Evolutionary conservation across 2,329 filamentous ascomycete genomes (phyloP), one percentile per base, ranked within the genome.

Genomic region (Colletotrichum karsti): DNA sequence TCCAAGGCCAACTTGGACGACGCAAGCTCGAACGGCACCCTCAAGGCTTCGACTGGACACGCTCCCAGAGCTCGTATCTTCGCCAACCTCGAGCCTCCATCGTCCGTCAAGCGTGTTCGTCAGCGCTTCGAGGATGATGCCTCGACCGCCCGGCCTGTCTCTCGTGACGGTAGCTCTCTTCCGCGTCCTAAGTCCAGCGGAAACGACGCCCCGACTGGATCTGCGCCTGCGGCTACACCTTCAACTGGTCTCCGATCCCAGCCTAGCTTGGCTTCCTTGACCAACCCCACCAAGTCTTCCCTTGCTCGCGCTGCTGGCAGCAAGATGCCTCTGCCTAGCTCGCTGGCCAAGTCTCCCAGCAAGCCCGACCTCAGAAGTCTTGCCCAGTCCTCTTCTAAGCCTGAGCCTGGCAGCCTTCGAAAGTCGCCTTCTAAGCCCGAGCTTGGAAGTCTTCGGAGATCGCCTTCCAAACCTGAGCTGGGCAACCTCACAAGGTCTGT

Each of bases 241-340:
- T 18, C 26, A 15, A 26, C 46, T 42, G 73, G 76, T 15, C 74
- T 84, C 22, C 83, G 83, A 26, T 79, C 84, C 1, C 81, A 85
- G 61, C 80, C 85, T 8, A 84, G 87, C 69, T 79, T 84, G 67
- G 83, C 84, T 69, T 90, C 84, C 67, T 82, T 95, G 30, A 88
- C 91, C 78, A 97, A 93, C 6, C 94, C 94, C 0, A 96, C 93
- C 8, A 94, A 93, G 77, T 84, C 93, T 7, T 93, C 92, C 1
- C 78, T 93, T 57, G 88, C 90, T 35, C 90, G 91, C 46, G 81
- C 86, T 51, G 80, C 85, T 61, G 89, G 84, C 71, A 80, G 81
- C 59, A 90, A 88, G 74, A 82, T 84, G 7, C 80, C 87, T 48
- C 87, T 85, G 59, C 82, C 82, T 22, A 84, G 82, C 18, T 84